Conservation (phyloP, 352 stramenopile genomes). For the Globisporangium viniferum region DNA sequence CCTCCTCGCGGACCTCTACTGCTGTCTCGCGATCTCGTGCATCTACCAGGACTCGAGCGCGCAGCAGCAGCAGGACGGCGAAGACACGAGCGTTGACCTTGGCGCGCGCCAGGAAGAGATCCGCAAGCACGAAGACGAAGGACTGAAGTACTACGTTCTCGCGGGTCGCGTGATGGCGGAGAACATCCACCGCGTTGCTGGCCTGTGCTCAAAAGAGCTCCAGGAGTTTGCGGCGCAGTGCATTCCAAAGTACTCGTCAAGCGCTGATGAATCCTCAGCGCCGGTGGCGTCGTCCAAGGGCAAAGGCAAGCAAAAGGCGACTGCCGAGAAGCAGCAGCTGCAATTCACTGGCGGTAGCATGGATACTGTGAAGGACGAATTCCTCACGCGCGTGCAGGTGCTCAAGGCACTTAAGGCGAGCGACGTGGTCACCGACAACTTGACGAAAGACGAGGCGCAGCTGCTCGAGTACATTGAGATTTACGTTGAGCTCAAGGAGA, state of each 20-base stretch:
- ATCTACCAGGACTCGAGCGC: conserved; percentile 67
- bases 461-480: conserved; percentile 84
- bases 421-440: conserved; percentile 10
- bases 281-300: conserved; percentile 28
- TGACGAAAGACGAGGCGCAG: conserved; percentile 39
- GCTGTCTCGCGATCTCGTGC: conserved; percentile 79
- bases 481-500: conserved; percentile 84
- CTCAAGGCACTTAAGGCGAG: conserved; percentile 33
- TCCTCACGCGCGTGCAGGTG: conserved; percentile 45
- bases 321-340: conserved; percentile 26
- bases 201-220: conserved; percentile 35
- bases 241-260: conserved; percentile 48
- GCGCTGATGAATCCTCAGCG: background rate
- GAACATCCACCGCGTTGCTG: conserved; percentile 67
- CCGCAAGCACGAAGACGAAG: conserved; percentile 40
- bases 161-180: conserved; percentile 76
- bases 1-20: conserved; percentile 77
- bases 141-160: conserved; percentile 80
- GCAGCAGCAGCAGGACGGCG: conserved; percentile 14
- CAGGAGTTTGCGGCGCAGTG: conserved; percentile 47
- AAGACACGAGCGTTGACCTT: background rate
- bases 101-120: conserved; percentile 13
- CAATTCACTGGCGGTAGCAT: conserved; percentile 47
- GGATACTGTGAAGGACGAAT: conserved; percentile 53
- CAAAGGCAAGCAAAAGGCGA: conserved; percentile 71